Evolutionary conservation across 2,329 filamentous ascomycete genomes (phyloP).

Genomic region (Emydomyces testavorans): DNA sequence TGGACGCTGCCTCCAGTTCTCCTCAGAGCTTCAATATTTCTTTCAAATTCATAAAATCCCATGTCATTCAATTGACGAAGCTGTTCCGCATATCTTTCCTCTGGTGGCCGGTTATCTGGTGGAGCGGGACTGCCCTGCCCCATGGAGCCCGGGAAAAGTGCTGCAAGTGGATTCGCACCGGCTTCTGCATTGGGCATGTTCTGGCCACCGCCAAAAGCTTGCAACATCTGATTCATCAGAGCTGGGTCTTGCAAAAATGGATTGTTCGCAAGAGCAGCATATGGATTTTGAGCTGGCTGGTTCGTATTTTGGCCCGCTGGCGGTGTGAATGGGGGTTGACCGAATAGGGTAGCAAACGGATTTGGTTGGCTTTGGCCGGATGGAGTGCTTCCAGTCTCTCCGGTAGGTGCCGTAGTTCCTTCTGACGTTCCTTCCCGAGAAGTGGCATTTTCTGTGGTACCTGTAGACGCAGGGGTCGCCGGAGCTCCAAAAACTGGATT

Average conservation of each 20-base stretch:
- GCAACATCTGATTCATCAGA: slow-evolving; percentile 47
- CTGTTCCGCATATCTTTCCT: slow-evolving; percentile 86
- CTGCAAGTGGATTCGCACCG: slow-evolving; percentile 35
- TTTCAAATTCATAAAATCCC: slow-evolving; percentile 95
- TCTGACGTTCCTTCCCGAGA: slow-evolving; percentile 17
- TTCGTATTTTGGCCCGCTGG: slow-evolving; percentile 20
- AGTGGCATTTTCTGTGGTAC: slow-evolving; percentile 18
- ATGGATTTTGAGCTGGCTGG: slow-evolving; percentile 35
- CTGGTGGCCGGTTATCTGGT: slow-evolving; percentile 73
- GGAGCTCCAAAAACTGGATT: slow-evolving; percentile 21
- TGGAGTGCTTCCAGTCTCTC: background rate
- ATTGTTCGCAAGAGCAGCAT: slow-evolving; percentile 37
- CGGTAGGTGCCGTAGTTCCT: background rate
- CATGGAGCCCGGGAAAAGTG: slow-evolving; percentile 46
- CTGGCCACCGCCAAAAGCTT: slow-evolving; percentile 33
- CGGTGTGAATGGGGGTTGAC: slow-evolving; percentile 28
- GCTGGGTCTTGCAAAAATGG: slow-evolving; percentile 51
- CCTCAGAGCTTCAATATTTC: slow-evolving; percentile 78
- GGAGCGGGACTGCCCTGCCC: slow-evolving; percentile 45
- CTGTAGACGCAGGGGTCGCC: background rate
- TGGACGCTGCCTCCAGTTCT: slow-evolving; percentile 88
- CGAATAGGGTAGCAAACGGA: slow-evolving; percentile 58
- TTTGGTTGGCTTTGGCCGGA: slow-evolving; percentile 40
- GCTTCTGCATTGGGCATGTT: slow-evolving; percentile 23
- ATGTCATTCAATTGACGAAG: slow-evolving; percentile 92